Evolutionary conservation across 768 basidiomycete species (phyloP).

Genomic region (Nidula microcarpa): DNA sequence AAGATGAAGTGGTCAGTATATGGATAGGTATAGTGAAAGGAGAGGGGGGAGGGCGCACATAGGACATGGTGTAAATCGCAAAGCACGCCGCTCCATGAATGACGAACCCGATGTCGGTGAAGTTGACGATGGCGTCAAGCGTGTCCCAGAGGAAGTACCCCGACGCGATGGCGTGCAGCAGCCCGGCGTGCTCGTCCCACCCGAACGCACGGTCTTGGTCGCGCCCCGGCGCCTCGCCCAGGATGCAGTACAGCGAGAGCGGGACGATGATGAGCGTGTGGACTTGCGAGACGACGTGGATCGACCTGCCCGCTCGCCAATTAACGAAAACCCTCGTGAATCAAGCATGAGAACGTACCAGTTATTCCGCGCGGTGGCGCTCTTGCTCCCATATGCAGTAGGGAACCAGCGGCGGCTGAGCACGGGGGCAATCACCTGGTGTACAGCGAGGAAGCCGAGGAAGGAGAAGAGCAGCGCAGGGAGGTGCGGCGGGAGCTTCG

Average conservation of each 20-base stretch:
- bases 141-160: slow-evolving; percentile 88
- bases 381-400: slow-evolving; percentile 43
- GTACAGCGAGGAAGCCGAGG: slow-evolving; percentile 53
- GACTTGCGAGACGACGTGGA: slow-evolving; percentile 68
- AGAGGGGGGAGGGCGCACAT: slow-evolving; percentile 41
- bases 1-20: too few species aligned
- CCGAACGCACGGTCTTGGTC: slow-evolving; percentile 70
- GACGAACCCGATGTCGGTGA: slow-evolving; percentile 70
- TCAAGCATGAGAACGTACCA: slow-evolving; percentile 40
- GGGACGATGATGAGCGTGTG: slow-evolving; percentile 70
- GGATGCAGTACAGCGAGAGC: slow-evolving; percentile 52
- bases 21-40: too few species aligned
- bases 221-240: slow-evolving; percentile 35
- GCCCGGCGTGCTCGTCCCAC: slow-evolving; percentile 58
- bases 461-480: slow-evolving; percentile 52
- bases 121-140: slow-evolving; percentile 66
- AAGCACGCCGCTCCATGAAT: slow-evolving; percentile 74
- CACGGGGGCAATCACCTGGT: slow-evolving; percentile 55
- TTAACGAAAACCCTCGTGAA: too few species aligned
- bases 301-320: slow-evolving; percentile 41
- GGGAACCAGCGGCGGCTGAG: slow-evolving; percentile 46
- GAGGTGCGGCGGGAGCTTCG: slow-evolving; percentile 52
- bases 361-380: slow-evolving; percentile 47
- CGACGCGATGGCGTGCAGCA: slow-evolving; percentile 63
- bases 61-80: slow-evolving; percentile 62